Evolutionary conservation across 768 basidiomycete genomes (phyloP).

Genomic region (Boletales sp.): DNA sequence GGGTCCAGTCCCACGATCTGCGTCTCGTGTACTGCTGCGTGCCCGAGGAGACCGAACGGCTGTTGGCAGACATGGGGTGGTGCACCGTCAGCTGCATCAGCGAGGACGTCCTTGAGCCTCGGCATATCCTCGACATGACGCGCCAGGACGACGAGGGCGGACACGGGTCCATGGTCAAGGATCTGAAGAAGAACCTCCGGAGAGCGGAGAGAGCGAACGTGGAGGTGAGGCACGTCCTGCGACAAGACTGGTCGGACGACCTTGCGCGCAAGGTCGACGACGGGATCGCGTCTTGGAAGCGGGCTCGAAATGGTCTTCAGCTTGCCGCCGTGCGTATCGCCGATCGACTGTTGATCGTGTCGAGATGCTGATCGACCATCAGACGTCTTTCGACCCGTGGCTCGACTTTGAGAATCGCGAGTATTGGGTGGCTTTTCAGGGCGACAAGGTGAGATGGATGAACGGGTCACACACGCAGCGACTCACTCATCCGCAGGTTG

Average conservation of each 20-base stretch:
- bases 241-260: conserved; percentile 38
- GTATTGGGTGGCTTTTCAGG: conserved; percentile 52
- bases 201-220: conserved; percentile 55
- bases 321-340: conserved; percentile 42
- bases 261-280: conserved; percentile 47
- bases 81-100: conserved; percentile 58
- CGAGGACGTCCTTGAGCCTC: conserved; percentile 56
- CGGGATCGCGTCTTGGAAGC: conserved; percentile 56
- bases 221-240: conserved; percentile 41
- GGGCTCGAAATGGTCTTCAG: conserved; percentile 51
- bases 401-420: conserved; percentile 51
- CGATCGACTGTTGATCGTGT: neutral
- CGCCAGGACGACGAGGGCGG: conserved; percentile 34
- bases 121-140: conserved; percentile 40
- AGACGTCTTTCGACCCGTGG: conserved; percentile 52
- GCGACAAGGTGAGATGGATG: conserved; percentile 1
- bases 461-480: rapidly evolving
- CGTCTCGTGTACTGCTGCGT: conserved; percentile 62
- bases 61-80: conserved; percentile 55
- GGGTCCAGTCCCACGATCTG: conserved; percentile 41
- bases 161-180: conserved; percentile 45
- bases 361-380: neutral
- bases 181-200: conserved; percentile 58
- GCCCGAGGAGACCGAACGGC: conserved; percentile 46
- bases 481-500: conserved; percentile 25